Evolutionary conservation across 805 yeast species (phyloP).

Genomic region (Teunomyces panamensis): DNA sequence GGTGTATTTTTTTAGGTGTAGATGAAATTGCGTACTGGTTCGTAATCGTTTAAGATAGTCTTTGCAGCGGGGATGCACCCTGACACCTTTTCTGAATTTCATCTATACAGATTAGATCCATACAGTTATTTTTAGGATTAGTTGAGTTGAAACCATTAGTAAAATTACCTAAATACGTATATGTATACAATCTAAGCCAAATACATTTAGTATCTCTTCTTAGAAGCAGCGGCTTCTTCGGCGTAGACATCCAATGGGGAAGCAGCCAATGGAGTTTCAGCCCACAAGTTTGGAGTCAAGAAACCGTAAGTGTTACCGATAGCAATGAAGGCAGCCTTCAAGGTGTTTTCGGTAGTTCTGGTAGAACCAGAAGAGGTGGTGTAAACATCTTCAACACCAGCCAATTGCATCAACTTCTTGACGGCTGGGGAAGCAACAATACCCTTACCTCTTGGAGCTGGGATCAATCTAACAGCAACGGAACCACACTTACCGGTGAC

Average conservation of each 20-base stretch:
- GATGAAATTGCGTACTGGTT: not conserved
- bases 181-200: not conserved
- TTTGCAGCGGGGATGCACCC: too few relatives aligned
- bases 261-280: slow-evolving; percentile 73
- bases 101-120: not conserved
- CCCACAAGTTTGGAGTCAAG: slow-evolving; percentile 99
- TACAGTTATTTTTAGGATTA: too few relatives aligned
- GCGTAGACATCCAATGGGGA: slow-evolving; percentile 96
- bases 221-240: slow-evolving; percentile 72
- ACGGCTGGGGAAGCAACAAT: slow-evolving; percentile 99
- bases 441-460: slow-evolving; percentile 99
- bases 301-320: slow-evolving; percentile 99
- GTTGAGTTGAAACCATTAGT: not conserved
- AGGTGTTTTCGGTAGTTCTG: slow-evolving; percentile 99
- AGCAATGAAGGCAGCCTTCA: slow-evolving; percentile 99
- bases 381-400: slow-evolving; percentile 99
- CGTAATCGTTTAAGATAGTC: not conserved
- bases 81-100: too few relatives aligned
- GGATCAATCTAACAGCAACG: slow-evolving; percentile 96
- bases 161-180: not conserved
- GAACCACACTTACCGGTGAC: slow-evolving; percentile 99
- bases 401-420: slow-evolving; percentile 97
- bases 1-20: not conserved
- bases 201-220: slow-evolving; percentile 66
- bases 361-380: slow-evolving; percentile 98